Evolutionary conservation across 2,329 filamentous ascomycete species (phyloP).

Genomic region (Ophiostoma quercus): DNA sequence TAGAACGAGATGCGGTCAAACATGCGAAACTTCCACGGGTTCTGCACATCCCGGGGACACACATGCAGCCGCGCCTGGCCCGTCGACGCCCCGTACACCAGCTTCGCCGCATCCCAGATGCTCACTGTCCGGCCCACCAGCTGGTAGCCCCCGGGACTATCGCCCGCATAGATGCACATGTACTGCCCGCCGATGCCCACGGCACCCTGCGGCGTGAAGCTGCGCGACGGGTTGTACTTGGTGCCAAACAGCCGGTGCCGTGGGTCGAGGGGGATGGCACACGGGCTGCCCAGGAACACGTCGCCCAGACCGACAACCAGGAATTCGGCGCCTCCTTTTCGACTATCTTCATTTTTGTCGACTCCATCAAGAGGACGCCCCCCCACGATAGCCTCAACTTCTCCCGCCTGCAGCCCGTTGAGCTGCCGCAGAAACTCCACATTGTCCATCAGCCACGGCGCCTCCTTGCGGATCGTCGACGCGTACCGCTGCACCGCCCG

Average conservation of each 20-base stretch:
- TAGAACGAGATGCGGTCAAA: constrained; percentile 37
- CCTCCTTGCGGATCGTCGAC: constrained; percentile 51
- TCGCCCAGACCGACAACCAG: constrained; percentile 32
- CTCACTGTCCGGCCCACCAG: constrained; percentile 32
- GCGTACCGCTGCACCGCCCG: constrained; percentile 52
- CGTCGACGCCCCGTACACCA: constrained; percentile 1
- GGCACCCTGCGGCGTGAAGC: constrained; percentile 36
- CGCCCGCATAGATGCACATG: constrained; percentile 37
- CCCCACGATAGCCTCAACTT: constrained; percentile 27
- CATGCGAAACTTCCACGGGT: constrained; percentile 38
- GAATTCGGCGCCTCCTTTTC: constrained; percentile 27
- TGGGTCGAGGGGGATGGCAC: constrained; percentile 29
- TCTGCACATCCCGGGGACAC: constrained; percentile 21
- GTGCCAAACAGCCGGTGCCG: constrained; percentile 28
- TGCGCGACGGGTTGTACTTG: constrained; percentile 36
- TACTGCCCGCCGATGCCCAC: constrained; percentile 37
- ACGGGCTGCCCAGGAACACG: constrained; percentile 31
- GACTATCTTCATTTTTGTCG: no score
- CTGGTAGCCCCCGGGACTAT: constrained; percentile 39
- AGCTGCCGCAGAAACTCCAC: constrained; percentile 38
- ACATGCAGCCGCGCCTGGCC: background rate
- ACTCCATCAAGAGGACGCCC: constrained; percentile 26
- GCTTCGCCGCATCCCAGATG: constrained; percentile 7
- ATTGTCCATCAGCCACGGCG: constrained; percentile 47
- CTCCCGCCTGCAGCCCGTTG: constrained; percentile 30